phyloP scores from a whole-genome alignment of 257 asterid genomes.

The Echites panduratus region DNA sequence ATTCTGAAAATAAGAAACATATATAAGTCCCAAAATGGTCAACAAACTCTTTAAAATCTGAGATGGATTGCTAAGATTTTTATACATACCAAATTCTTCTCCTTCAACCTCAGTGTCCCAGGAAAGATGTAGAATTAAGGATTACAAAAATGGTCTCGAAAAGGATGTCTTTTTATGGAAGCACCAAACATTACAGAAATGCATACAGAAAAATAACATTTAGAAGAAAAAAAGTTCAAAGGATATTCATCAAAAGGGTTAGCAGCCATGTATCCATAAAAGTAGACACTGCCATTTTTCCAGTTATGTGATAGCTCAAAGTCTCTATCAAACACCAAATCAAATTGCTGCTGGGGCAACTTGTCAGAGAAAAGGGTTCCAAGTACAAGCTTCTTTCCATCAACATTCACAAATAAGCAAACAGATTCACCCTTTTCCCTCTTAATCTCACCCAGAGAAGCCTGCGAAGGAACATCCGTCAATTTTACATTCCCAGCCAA shows the following conservation, averaged over 20 bases:
- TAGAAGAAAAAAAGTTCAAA: constrained; percentile 13
- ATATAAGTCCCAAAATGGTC: not conserved
- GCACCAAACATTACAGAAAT: not conserved
- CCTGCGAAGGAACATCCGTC: constrained; percentile 31
- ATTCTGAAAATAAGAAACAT: constrained; percentile 29
- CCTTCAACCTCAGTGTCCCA: constrained; percentile 27
- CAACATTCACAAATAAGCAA: constrained; percentile 44
- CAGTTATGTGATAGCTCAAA: constrained; percentile 71
- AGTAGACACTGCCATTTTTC: constrained; percentile 69
- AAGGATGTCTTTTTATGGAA: not conserved
- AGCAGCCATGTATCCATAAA: constrained; percentile 55
- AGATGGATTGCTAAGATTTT: not conserved
- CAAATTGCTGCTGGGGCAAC: constrained; percentile 72
- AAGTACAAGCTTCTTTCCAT: constrained; percentile 64
- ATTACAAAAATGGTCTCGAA: constrained; percentile 5
- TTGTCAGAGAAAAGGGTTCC: constrained; percentile 63
- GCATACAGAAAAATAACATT: not conserved
- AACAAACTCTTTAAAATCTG: not conserved
- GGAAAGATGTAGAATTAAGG: constrained; percentile 44
- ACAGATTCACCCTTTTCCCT: constrained; percentile 48
- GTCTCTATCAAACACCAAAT: constrained; percentile 50
- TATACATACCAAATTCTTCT: constrained; percentile 40
- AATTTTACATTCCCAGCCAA: not conserved
- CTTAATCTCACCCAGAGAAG: constrained; percentile 59
- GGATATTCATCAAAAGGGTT: constrained; percentile 65